Base-by-base conservation (phyloP, 345 rosid species). In the Erysimum cheiranthoides region DNA sequence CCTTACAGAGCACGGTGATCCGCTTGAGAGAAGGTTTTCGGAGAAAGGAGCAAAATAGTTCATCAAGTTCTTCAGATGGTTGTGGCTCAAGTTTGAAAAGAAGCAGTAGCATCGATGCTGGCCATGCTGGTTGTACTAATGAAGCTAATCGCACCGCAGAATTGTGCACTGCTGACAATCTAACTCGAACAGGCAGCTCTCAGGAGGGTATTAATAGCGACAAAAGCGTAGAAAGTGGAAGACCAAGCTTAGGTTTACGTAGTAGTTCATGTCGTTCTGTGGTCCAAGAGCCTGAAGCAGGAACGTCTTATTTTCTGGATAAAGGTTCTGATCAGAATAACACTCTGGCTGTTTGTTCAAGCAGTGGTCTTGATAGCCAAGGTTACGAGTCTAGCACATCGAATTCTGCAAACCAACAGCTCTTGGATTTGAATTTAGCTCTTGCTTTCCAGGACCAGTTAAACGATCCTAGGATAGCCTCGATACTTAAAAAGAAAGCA, bases 51-150 rank as follows among this genome's bases (percentile, higher is more conserved):
- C 96, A 87, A 54, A 88, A 85, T 74, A 83, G 95, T 84, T 89
- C 99, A 49, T 93, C 99, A 54, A 85, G 98, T 78, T 96, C 99
- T 73, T 96, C 98, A 71, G 99, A 96, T 71, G 99, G 97, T 66
- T 90, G 97, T 86, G 98, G 99, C 57, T 96, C 97, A 76, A 96
- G 98, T 73, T 79, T 91, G 66, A 96, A 96, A 83, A 88, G 91
- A 66, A 92, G 97, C 75, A 87, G 98, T 71, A 93, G 94, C 51
- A 90, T 85, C 14, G 99, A 91, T 82, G 92, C 83, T 45, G 89
- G 93, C 66, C 96, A 87, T 53, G 83, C 85, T 69, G 82, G 83
- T 75, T 86, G 85, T 77, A 66, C 86, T 45, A 81, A 82, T 40
- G 99, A 89, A 77, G 86, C 85, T 78, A 79, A 81, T 79, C 84